Conservation (phyloP, 345 rosid genomes). For the Cochlearia excelsa region DNA sequence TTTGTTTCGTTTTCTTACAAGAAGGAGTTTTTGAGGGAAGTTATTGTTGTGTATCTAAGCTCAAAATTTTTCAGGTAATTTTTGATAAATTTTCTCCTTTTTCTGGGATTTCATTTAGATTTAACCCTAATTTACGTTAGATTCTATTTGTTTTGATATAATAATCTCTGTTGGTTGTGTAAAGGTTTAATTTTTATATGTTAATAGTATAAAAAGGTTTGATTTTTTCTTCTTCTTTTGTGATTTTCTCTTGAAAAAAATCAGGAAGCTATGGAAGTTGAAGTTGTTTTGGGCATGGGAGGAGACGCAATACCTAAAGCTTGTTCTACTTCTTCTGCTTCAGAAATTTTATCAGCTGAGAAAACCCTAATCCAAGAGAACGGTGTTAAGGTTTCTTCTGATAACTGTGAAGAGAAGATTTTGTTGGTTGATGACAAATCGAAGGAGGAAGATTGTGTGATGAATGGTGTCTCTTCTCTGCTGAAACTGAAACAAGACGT, state of each 20-base stretch:
- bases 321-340: too few species aligned
- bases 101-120: background rate
- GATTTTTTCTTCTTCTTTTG: background rate
- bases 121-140: constrained; percentile 9
- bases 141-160: background rate
- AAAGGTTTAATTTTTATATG: background rate
- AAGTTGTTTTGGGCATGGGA: constrained; percentile 26
- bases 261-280: constrained; percentile 36
- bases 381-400: constrained; percentile 47
- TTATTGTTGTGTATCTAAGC: too few species aligned
- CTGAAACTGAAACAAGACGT: constrained; percentile 49
- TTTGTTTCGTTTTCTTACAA: background rate
- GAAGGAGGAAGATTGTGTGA: constrained; percentile 55
- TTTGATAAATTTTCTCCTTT: background rate
- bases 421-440: constrained; percentile 17
- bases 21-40: too few species aligned
- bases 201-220: constrained; percentile 10
- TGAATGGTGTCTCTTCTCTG: constrained; percentile 70
- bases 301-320: constrained; percentile 22
- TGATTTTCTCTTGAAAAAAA: constrained; percentile 31
- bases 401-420: constrained; percentile 36
- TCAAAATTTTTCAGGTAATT: constrained; percentile 19
- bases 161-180: background rate
- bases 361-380: constrained; percentile 34
- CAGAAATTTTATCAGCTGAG: constrained; percentile 20